Conservation (phyloP, 345 rosid species). For the Eucalyptus viminalis region DNA sequence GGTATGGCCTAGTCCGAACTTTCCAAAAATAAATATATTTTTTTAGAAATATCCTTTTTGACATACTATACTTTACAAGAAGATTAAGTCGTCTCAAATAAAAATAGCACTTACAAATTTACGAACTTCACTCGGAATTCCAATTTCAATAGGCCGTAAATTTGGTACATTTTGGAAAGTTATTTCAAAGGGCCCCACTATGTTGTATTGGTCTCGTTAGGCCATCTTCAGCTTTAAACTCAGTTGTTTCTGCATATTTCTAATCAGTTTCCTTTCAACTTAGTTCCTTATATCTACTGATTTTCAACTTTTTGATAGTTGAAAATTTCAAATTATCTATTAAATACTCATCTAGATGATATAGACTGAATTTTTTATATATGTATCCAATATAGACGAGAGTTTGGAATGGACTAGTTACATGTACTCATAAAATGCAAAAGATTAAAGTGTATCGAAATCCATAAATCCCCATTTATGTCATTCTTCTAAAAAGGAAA, state of each 20-base stretch:
- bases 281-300: not conserved
- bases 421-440: not conserved
- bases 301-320: not conserved
- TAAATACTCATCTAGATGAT: not conserved
- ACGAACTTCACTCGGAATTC: not conserved
- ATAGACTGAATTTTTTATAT: not conserved
- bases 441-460: not conserved
- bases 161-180: too few species aligned
- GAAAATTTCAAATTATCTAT: not conserved
- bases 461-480: rapidly evolving
- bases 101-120: not conserved
- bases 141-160: too few species aligned
- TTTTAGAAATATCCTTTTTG: not conserved
- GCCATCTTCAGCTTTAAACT: not conserved
- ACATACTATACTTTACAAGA: too few species aligned
- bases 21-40: too few species aligned
- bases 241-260: not conserved
- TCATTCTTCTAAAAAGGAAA: rapidly evolving
- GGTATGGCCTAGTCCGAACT: not conserved
- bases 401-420: not conserved
- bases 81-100: too few species aligned
- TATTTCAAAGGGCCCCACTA: too few species aligned
- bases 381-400: not conserved
- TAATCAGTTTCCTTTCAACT: not conserved
- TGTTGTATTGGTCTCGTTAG: not conserved